These are phyloP conservation scores for Cryptosporidium ryanae DNA, from an alignment of 169 alveolate genomes.

Conservation along the genomic window DNA sequence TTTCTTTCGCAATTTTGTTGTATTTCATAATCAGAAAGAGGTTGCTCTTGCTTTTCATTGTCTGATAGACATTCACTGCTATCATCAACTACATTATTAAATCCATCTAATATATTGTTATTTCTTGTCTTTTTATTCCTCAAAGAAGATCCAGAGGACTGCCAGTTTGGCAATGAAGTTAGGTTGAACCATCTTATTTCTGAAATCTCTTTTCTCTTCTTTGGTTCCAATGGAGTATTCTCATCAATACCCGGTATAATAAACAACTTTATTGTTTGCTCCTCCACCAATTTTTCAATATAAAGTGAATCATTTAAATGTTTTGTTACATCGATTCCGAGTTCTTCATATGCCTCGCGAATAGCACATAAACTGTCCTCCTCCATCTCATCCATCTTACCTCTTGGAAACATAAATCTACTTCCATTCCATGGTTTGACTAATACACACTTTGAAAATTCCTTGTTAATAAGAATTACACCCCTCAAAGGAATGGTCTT, in stretches of 20 bases:
- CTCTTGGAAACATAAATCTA: conserved; percentile 93
- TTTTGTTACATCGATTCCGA: conserved; percentile 88
- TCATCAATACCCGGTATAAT: conserved; percentile 89
- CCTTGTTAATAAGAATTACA: conserved; percentile 85
- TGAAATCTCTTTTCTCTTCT: conserved; percentile 86
- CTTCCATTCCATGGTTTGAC: conserved; percentile 89
- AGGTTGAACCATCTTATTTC: conserved; percentile 86
- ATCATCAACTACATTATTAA: background rate
- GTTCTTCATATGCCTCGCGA: conserved; percentile 93
- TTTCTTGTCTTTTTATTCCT: conserved; percentile 26
- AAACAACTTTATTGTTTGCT: conserved; percentile 85
- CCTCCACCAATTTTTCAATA: conserved; percentile 83
- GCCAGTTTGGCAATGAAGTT: conserved; percentile 75
- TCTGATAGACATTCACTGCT: conserved; percentile 41
- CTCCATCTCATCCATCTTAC: conserved; percentile 93
- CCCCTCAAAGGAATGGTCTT: conserved; percentile 90
- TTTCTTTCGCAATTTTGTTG: background rate
- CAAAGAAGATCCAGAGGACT: background rate
- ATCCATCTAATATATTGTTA: background rate
- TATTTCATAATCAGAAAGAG: conserved; percentile 32
- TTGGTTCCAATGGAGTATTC: conserved; percentile 81
- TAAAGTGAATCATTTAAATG: conserved; percentile 82
- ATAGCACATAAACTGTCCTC: conserved; percentile 92
- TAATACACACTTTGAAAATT: conserved; percentile 83
- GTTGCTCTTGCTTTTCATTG: conserved; percentile 16